Conservation (phyloP, 768 basidiomycete genomes). For the Boletellus emodensis region DNA sequence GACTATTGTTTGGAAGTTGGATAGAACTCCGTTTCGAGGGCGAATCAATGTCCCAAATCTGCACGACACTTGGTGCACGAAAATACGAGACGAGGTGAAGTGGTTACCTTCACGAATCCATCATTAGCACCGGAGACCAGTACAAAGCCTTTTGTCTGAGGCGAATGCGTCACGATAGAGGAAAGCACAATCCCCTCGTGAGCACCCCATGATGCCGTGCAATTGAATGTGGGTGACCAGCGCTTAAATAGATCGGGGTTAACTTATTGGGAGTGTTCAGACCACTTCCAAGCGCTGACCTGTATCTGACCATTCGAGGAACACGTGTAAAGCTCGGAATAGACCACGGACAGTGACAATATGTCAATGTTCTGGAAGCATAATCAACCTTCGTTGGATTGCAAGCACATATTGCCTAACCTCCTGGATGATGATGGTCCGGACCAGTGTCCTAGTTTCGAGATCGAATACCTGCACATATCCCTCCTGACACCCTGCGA, state of each 20-base stretch:
- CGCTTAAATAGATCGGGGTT: constrained; percentile 40
- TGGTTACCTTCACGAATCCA: constrained; percentile 69
- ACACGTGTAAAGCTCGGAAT: constrained; percentile 62
- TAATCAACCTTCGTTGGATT: not conserved
- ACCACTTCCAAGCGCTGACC: constrained; percentile 34
- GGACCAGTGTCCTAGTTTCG: constrained; percentile 81
- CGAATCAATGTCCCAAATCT: constrained; percentile 56
- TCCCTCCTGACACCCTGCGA: constrained; percentile 93
- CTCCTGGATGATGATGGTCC: constrained; percentile 85
- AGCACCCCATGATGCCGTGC: constrained; percentile 76
- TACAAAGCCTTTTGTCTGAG: constrained; percentile 20
- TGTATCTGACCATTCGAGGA: constrained; percentile 67
- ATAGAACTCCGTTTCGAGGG: constrained; percentile 7
- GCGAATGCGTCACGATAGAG: constrained; percentile 52
- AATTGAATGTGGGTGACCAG: constrained; percentile 82
- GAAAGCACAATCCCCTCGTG: constrained; percentile 84
- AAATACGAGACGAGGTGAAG: not conserved
- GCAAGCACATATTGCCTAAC: constrained; percentile 32
- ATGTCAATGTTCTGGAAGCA: constrained; percentile 66
- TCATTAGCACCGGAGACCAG: constrained; percentile 85
- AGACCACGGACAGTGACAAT: constrained; percentile 70
- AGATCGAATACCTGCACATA: constrained; percentile 88
- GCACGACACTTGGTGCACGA: not conserved
- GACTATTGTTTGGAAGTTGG: not conserved
- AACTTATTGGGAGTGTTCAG: not conserved